Conservation (phyloP, 192 early-diverging fungal species). For the Phycomyces nitens region DNA sequence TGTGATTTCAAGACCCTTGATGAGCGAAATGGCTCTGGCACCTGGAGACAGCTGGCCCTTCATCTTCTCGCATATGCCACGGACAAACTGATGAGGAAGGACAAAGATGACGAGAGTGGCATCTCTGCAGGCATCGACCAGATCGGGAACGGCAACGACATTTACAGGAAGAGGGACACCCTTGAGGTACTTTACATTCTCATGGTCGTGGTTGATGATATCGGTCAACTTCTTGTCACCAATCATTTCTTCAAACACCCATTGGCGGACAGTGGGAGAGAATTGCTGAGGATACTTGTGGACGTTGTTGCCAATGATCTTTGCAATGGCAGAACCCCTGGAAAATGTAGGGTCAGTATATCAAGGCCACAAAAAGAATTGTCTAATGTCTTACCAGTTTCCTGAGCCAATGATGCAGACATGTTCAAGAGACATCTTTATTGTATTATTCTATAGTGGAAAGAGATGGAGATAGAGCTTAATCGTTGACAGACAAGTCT, state of each 20-base stretch:
- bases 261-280: slow-evolving; percentile 83
- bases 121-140: slow-evolving; percentile 69
- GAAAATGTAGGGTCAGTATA: no score
- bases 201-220: slow-evolving; percentile 91
- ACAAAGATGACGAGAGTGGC: slow-evolving; percentile 95
- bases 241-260: slow-evolving; percentile 92
- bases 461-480: no score
- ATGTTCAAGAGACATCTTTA: slow-evolving; percentile 51
- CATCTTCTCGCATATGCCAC: slow-evolving; percentile 77
- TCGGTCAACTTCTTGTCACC: slow-evolving; percentile 84
- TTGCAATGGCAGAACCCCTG: slow-evolving; percentile 92
- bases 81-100: slow-evolving; percentile 93
- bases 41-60: slow-evolving; percentile 64
- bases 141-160: slow-evolving; percentile 80
- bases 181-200: slow-evolving; percentile 90
- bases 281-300: slow-evolving; percentile 55
- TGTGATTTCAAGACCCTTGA: slow-evolving; percentile 82
- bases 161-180: slow-evolving; percentile 81
- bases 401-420: slow-evolving; percentile 91
- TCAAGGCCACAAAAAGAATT: background rate
- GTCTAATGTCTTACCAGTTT: slow-evolving; percentile 74
- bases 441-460: no score
- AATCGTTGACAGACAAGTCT: no score
- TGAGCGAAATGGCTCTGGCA: slow-evolving; percentile 90
- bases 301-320: slow-evolving; percentile 89